A percentile compares a stretch with the other conserved stretches of the same genome.
phyloP scores from a whole-genome alignment of 1,139 yeast species.

The Debaryomyces psychrophilus region DNA sequence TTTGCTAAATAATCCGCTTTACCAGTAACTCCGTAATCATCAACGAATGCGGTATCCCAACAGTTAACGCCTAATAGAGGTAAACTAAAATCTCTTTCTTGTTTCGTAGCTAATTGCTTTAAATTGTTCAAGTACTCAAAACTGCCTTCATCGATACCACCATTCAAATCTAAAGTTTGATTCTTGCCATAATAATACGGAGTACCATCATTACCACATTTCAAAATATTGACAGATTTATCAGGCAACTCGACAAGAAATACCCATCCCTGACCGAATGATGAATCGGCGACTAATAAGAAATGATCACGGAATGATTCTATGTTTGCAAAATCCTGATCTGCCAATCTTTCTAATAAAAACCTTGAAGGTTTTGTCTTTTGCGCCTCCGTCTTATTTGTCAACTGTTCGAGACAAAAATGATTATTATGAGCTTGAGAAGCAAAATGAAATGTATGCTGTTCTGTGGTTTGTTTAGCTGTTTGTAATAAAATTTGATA shows the following conservation, averaged over 20 bases:
- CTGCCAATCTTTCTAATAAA: slow-evolving; percentile 46
- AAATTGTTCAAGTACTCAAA: slow-evolving; percentile 51
- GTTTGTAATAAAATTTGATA: slow-evolving; percentile 76
- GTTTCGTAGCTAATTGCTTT: slow-evolving; percentile 45
- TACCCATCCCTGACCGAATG: slow-evolving; percentile 83
- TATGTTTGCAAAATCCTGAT: slow-evolving; percentile 41
- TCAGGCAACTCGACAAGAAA: slow-evolving; percentile 76
- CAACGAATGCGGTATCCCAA: slow-evolving; percentile 86
- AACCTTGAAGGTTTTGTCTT: slow-evolving; percentile 52
- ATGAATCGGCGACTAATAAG: slow-evolving; percentile 56
- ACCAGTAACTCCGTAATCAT: slow-evolving; percentile 83
- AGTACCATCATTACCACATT: slow-evolving; percentile 84
- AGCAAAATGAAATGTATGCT: slow-evolving; percentile 81
- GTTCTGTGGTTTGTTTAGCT: slow-evolving; percentile 68
- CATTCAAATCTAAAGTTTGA: slow-evolving; percentile 76
- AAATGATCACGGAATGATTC: slow-evolving; percentile 58
- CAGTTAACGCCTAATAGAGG: slow-evolving; percentile 80
- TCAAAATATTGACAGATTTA: slow-evolving; percentile 64
- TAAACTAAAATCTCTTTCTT: slow-evolving; percentile 66
- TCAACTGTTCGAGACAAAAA: slow-evolving; percentile 74
- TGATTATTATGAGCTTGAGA: slow-evolving; percentile 94
- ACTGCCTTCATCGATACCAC: slow-evolving; percentile 60
- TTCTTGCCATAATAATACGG: slow-evolving; percentile 81
- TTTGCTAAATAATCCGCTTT: slow-evolving; percentile 72
- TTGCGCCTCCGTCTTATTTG: slow-evolving; percentile 34